Evolutionary conservation across 1,284 basidiomycete genomes (phyloP).

Genomic region (Irpex sp.): DNA sequence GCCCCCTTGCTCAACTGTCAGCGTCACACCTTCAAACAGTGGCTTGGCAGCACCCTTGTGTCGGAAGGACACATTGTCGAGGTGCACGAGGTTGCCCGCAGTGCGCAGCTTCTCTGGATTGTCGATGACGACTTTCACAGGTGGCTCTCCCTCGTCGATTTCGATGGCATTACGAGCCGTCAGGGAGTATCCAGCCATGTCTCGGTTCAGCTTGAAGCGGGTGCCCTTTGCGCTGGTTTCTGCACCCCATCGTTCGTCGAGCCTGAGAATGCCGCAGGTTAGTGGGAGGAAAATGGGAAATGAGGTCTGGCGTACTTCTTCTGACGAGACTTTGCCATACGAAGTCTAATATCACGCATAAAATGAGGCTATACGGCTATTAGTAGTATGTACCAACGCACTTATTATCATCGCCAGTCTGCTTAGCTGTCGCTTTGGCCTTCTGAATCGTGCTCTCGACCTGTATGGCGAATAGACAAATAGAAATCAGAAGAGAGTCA

Average conservation of each 20-base stretch:
- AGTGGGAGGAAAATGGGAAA: not conserved
- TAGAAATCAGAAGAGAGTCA: not conserved
- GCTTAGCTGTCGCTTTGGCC: constrained; percentile 44
- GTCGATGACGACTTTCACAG: constrained; percentile 44
- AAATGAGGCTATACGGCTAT: not conserved
- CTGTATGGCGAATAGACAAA: not conserved
- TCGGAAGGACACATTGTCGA: constrained; percentile 44
- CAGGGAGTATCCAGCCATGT: constrained; percentile 46
- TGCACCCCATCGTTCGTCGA: constrained; percentile 52
- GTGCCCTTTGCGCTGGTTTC: constrained; percentile 40
- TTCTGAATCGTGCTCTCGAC: constrained; percentile 10
- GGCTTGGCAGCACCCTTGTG: constrained; percentile 33
- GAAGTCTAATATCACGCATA: not conserved
- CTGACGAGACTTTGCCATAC: constrained; percentile 11
- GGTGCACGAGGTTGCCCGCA: constrained; percentile 47
- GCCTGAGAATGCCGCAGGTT: constrained; percentile 11
- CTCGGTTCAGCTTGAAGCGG: constrained; percentile 66
- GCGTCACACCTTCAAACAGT: constrained; percentile 47
- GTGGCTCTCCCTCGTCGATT: constrained; percentile 45
- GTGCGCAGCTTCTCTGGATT: constrained; percentile 47
- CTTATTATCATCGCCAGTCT: constrained; percentile 30
- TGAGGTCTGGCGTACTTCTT: constrained; percentile 3
- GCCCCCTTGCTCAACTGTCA: constrained; percentile 55
- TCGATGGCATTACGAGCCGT: constrained; percentile 44
- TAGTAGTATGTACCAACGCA: not conserved